phyloP scores from a whole-genome alignment of 352 stramenopile species.

The Phytophthora cajani region DNA sequence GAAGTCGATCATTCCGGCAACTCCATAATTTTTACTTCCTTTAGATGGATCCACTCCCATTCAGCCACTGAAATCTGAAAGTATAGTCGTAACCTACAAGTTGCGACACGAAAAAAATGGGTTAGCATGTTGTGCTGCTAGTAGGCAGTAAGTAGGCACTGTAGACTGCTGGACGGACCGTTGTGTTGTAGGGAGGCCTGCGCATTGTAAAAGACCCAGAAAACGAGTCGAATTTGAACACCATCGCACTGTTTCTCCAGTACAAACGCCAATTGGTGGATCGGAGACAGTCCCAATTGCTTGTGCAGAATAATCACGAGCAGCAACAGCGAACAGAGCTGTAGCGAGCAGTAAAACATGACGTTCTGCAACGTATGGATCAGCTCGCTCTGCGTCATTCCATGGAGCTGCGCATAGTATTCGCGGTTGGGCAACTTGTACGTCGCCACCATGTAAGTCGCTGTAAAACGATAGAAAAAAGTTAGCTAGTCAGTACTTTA shows the following conservation, averaged over 20 bases:
- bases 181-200: background rate
- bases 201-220: slow-evolving; percentile 1
- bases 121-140: background rate
- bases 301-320: background rate
- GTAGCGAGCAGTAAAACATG: slow-evolving; percentile 1
- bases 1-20: too few species aligned
- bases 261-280: background rate
- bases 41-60: background rate
- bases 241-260: background rate
- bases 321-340: background rate
- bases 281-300: background rate
- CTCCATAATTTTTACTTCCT: too few species aligned
- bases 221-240: background rate
- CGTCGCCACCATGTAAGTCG: background rate
- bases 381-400: background rate
- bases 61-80: background rate
- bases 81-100: background rate
- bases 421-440: background rate
- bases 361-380: background rate
- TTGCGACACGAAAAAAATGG: background rate
- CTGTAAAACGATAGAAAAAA: background rate
- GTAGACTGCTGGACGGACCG: background rate
- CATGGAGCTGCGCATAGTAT: background rate
- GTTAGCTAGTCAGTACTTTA: background rate
- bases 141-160: background rate